A percentile compares a stretch with the other conserved stretches of the same genome.
These are phyloP conservation scores for Diophrys appendiculata DNA, from an alignment of 73 alveolate species.

Conservation along the genomic window DNA sequence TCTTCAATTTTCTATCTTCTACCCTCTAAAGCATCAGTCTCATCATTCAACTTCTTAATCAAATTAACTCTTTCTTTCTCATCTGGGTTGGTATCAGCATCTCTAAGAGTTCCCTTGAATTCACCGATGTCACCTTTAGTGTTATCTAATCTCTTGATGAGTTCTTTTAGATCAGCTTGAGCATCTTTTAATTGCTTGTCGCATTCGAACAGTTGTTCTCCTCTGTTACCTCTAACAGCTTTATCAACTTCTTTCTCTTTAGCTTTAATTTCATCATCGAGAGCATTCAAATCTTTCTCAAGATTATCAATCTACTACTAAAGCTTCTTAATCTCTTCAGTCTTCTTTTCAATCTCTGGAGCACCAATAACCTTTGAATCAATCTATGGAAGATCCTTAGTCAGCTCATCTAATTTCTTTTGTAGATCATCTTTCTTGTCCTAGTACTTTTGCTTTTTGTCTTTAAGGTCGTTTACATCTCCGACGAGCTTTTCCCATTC, in stretches of 20 bases:
- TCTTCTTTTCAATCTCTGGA: conserved; percentile 1
- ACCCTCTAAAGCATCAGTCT: background rate
- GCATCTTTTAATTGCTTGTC: conserved; percentile 11
- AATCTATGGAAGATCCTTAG: conserved; percentile 2
- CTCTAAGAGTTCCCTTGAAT: background rate
- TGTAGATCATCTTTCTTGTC: background rate
- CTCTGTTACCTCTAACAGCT: conserved; percentile 3
- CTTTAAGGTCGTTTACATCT: background rate
- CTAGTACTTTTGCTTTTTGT: background rate
- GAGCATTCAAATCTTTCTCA: background rate
- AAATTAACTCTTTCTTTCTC: background rate
- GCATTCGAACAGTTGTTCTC: conserved; percentile 11
- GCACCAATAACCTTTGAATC: background rate
- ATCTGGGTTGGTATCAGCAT: conserved; percentile 4
- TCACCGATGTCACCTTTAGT: conserved; percentile 6
- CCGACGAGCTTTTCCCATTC: background rate
- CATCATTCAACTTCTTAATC: background rate
- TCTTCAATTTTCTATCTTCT: background rate
- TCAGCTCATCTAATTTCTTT: background rate
- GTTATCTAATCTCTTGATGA: background rate
- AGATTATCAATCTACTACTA: background rate
- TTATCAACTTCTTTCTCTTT: conserved; percentile 17
- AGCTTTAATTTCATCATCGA: background rate
- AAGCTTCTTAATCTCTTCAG: conserved; percentile 8
- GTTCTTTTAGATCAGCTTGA: background rate